Evolutionary conservation across 2,329 filamentous ascomycete genomes (phyloP).

Genomic region (Thermoascus crustaceus): DNA sequence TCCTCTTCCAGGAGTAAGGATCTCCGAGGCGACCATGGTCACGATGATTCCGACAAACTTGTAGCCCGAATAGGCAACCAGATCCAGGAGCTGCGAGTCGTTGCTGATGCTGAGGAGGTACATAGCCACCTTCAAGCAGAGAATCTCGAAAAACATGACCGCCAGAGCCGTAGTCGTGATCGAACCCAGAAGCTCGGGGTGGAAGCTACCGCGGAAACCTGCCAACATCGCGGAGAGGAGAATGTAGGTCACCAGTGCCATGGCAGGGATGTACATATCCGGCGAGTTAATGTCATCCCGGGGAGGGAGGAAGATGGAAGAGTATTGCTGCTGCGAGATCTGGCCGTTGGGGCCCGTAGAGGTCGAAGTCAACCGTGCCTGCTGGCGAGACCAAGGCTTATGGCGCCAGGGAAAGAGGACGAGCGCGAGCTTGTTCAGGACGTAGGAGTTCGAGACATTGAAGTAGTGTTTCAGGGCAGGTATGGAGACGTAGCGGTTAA

Average conservation of each 20-base stretch:
- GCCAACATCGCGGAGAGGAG: conserved; percentile 85
- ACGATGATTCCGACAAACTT: conserved; percentile 97
- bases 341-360: conserved; percentile 47
- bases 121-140: conserved; percentile 84
- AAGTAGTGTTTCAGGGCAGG: conserved; percentile 97
- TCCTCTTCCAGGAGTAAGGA: conserved; percentile 67
- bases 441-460: conserved; percentile 96
- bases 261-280: conserved; percentile 98
- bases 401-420: conserved; percentile 97
- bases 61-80: conserved; percentile 95
- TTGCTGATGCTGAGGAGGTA: conserved; percentile 92
- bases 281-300: conserved; percentile 95
- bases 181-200: conserved; percentile 84
- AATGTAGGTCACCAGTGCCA: conserved; percentile 97
- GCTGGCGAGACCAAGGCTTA: conserved; percentile 92
- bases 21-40: conserved; percentile 71
- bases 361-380: conserved; percentile 46
- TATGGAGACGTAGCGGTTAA: conserved; percentile 81
- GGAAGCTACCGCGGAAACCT: conserved; percentile 81
- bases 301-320: conserved; percentile 67
- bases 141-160: conserved; percentile 77
- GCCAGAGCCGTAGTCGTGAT: conserved; percentile 77
- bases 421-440: conserved; percentile 83
- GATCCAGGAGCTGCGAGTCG: conserved; percentile 83
- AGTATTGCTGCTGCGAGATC: conserved; percentile 50